A percentile compares a stretch with the other conserved stretches of the same genome.
phyloP scores from a whole-genome alignment of 192 early-diverging fungal genomes.

The Gryganskiella cystojenkinii region DNA sequence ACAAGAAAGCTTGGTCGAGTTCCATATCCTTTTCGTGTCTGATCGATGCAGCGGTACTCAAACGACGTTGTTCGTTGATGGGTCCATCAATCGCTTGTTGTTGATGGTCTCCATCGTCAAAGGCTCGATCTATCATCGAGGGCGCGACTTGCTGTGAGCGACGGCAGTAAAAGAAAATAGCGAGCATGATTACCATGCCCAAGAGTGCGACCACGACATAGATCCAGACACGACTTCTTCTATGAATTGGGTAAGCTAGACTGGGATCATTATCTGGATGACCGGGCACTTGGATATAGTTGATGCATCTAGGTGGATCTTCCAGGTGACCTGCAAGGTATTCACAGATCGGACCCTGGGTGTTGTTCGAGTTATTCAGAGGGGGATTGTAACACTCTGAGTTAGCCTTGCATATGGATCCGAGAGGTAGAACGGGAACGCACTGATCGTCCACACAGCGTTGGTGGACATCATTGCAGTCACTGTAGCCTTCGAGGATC shows the following conservation, averaged over 20 bases:
- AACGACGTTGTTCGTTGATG: not conserved
- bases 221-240: not conserved
- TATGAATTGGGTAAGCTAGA: not conserved
- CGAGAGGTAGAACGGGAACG: not conserved
- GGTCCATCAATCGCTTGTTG: not conserved
- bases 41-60: not conserved
- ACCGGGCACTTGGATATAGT: not conserved
- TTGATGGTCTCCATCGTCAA: not conserved
- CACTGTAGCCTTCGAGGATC: constrained; percentile 5
- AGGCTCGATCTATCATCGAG: not conserved
- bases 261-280: not conserved
- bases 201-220: not conserved
- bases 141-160: not conserved
- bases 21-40: not conserved
- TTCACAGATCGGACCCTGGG: constrained; percentile 1
- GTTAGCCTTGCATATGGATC: constrained; percentile 4
- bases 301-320: not conserved
- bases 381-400: constrained; percentile 9
- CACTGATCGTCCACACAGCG: not conserved
- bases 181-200: no score
- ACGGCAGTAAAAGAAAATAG: no score
- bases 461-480: not conserved
- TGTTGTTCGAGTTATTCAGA: not conserved
- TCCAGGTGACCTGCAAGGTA: constrained; percentile 3
- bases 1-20: not conserved